A percentile compares a stretch with the other conserved stretches of the same genome.
These are phyloP conservation scores for Coniochaeta prunicola DNA, from an alignment of 2,329 filamentous ascomycete species.

Conservation along the genomic window DNA sequence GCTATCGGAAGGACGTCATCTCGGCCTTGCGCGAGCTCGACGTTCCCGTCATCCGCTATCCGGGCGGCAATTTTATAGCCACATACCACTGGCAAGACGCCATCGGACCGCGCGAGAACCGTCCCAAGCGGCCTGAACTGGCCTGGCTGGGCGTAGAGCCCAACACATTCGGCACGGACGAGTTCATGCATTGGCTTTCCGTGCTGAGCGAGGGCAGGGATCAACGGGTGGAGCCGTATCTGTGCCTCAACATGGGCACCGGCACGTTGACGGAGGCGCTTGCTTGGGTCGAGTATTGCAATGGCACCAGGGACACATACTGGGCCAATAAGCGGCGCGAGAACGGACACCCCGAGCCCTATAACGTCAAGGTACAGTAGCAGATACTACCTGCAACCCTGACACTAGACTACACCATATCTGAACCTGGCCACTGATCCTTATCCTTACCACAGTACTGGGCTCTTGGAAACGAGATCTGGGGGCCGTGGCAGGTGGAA, in stretches of 20 bases:
- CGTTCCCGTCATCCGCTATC: constrained; percentile 71
- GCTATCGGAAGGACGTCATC: constrained; percentile 75
- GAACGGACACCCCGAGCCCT: constrained; percentile 70
- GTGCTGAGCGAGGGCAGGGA: constrained; percentile 53
- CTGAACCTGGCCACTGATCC: not conserved
- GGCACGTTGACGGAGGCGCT: constrained; percentile 53
- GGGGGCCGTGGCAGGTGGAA: constrained; percentile 60
- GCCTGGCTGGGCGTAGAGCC: constrained; percentile 73
- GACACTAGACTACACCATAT: not conserved
- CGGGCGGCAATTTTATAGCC: constrained; percentile 77
- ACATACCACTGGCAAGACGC: constrained; percentile 85
- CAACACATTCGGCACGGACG: constrained; percentile 78
- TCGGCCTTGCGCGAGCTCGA: constrained; percentile 65
- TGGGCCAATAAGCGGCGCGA: constrained; percentile 74
- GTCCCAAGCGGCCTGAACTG: constrained; percentile 62
- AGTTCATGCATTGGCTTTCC: constrained; percentile 78
- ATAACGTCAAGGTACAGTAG: constrained; percentile 52
- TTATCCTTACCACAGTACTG: constrained; percentile 52
- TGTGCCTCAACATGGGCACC: constrained; percentile 76
- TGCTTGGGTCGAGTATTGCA: constrained; percentile 83
- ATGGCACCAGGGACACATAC: constrained; percentile 67
- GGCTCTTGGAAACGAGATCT: constrained; percentile 73
- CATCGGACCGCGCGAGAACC: constrained; percentile 63
- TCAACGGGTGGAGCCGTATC: constrained; percentile 65
- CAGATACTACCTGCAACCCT: not conserved